Evolutionary conservation across 805 yeast species (phyloP), one percentile per base, ranked within the genome.

Genomic region (Isabelozyma rhagii): DNA sequence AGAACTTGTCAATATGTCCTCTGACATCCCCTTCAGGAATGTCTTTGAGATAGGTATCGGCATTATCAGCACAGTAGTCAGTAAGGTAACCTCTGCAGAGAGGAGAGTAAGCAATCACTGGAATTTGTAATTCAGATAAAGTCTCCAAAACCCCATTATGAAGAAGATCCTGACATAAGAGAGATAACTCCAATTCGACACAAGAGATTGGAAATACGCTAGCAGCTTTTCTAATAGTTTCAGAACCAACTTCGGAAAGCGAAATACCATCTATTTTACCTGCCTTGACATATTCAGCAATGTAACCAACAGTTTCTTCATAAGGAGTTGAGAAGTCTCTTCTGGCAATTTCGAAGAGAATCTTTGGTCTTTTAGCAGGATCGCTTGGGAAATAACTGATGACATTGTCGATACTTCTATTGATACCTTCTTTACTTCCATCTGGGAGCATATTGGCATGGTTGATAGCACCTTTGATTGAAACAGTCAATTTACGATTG

Each of bases 51-150:
- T 62, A 71, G 8, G 54, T 54, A 25, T 68, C 65, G 13, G 61
- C 52, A 17, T 67, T 57, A 5, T 77, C 66, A 25, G 67, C 81
- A 47, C 83, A 67, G 34, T 60, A 53, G 49, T 94, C 96, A 3
- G 93, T 84, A 48, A 91, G 74, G 52, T 85, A 71, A 1, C 97
- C 97, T 59, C 88, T 78, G 8, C 91, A 85, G 48, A 91, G 74
- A 29, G 97, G 97, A 29, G 96, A 86, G 67, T 91, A 91, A 25
- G 91, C 88, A 50, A 89, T 73, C 29, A 89, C 72, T 11, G 94
- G 86, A 49, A 91, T 79, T 13, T 74, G 74, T 34, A 76, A 66
- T 52, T 84, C 81, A 17, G 79, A 75, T 54, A 85, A 81, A 5
- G 79, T 76, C 3, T 75, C 80, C 53, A 84, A 78, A 17, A 87